Conservation (phyloP, 208 protist genomes). For the Leishmania tropica region DNA sequence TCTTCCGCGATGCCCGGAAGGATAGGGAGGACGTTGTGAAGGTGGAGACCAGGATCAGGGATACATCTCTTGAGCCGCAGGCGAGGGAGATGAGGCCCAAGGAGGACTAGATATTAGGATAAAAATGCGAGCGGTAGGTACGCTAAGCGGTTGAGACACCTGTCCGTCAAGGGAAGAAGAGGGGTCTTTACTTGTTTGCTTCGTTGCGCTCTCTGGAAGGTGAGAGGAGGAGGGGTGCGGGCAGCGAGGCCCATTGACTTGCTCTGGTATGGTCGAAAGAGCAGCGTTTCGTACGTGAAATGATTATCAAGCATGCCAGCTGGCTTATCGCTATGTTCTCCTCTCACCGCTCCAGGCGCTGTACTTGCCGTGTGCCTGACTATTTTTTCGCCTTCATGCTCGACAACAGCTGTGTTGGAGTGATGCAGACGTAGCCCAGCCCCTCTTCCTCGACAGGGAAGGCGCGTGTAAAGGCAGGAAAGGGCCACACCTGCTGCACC, state of each 20-base stretch:
- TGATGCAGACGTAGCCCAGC: background rate
- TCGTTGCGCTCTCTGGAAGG: background rate
- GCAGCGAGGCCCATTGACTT: background rate
- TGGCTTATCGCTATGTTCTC: background rate
- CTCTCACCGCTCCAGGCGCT: background rate
- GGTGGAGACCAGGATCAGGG: background rate
- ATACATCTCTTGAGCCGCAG: background rate
- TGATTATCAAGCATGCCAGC: background rate
- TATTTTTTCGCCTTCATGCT: background rate
- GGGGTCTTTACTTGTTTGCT: background rate
- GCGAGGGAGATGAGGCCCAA: background rate
- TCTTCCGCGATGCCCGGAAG: constrained; percentile 31
- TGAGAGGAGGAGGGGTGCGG: background rate
- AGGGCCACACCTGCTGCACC: background rate
- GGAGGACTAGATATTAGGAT: background rate
- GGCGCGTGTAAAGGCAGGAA: background rate
- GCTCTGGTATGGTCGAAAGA: background rate
- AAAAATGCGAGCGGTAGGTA: background rate
- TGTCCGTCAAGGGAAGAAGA: background rate
- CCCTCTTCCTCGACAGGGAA: background rate
- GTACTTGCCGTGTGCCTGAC: background rate
- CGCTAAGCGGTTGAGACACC: background rate
- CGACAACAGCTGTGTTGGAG: background rate
- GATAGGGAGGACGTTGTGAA: constrained; percentile 4
- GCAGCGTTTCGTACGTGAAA: background rate